A percentile compares a stretch with the other conserved stretches of the same genome.
Conservation (phyloP, 495 filamentous ascomycete genomes). For the Penicillium odoratum region DNA sequence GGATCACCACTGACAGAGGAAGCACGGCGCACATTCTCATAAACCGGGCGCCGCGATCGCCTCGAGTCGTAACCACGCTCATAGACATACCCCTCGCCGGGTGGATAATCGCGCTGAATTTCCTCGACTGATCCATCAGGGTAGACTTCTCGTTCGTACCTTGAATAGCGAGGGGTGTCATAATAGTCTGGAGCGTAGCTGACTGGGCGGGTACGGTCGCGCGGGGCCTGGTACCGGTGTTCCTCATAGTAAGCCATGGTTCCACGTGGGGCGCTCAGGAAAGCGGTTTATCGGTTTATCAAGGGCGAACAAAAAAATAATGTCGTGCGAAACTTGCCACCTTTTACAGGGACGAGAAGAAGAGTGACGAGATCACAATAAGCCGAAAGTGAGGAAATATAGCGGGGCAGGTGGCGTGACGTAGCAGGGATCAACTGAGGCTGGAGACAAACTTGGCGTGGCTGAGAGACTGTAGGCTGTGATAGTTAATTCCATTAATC, state of each 20-base stretch:
- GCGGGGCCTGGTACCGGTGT: constrained; percentile 31
- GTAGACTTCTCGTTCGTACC: constrained; percentile 46
- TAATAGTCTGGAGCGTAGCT: constrained; percentile 37
- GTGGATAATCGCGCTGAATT: constrained; percentile 66
- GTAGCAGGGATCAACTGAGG: constrained; percentile 3
- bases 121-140: constrained; percentile 67
- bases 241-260: constrained; percentile 47
- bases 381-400: constrained; percentile 10
- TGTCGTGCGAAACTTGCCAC: constrained; percentile 18
- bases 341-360: constrained; percentile 19
- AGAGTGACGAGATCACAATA: constrained; percentile 4
- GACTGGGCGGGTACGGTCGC: constrained; percentile 30
- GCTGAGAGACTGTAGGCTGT: not conserved
- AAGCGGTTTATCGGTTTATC: no score
- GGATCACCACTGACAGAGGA: constrained; percentile 47
- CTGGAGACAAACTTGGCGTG: not conserved
- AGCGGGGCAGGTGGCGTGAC: constrained; percentile 32
- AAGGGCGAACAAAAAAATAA: constrained; percentile 5
- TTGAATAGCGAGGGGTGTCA: constrained; percentile 23
- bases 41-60: constrained; percentile 41
- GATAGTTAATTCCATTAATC: not conserved
- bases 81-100: constrained; percentile 46
- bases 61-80: constrained; percentile 50
- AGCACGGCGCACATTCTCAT: constrained; percentile 38
- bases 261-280: not conserved